Evolutionary conservation across 164 flowering plant species (phyloP).

Genomic region (Tetrastigma voinierianum): DNA sequence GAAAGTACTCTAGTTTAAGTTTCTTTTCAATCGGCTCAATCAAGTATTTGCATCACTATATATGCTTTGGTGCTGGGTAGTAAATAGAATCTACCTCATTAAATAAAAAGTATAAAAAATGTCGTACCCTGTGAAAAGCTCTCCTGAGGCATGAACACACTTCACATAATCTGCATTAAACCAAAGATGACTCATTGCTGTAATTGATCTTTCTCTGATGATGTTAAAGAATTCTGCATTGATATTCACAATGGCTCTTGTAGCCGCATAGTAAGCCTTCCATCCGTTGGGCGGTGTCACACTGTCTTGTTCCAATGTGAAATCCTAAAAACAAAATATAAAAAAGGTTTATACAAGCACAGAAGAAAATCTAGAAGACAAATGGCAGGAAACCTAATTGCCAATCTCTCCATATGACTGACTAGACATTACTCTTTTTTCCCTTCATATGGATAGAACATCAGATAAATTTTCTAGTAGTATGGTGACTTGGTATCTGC

Average conservation of each 20-base stretch:
- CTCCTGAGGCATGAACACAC: slow-evolving; percentile 85
- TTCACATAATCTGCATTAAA: slow-evolving; percentile 94
- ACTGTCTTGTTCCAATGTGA: slow-evolving; percentile 82
- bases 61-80: not conserved
- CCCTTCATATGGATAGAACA: too few species aligned
- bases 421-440: too few species aligned
- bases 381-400: too few species aligned
- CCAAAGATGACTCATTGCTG: slow-evolving; percentile 83
- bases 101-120: not conserved
- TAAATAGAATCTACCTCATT: not conserved
- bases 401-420: too few species aligned
- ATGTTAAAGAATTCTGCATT: slow-evolving; percentile 78
- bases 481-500: too few species aligned
- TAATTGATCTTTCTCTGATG: slow-evolving; percentile 72
- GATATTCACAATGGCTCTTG: slow-evolving; percentile 77
- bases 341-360: not conserved
- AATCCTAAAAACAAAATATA: slow-evolving; percentile 53
- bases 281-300: slow-evolving; percentile 86
- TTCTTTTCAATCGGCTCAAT: not conserved
- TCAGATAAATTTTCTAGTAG: too few species aligned
- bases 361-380: not conserved
- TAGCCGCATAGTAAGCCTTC: slow-evolving; percentile 98
- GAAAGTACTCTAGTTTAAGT: not conserved
- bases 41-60: not conserved
- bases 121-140: slow-evolving; percentile 81